phyloP scores from a whole-genome alignment of 805 yeast genomes.

The Kockiozyma suomiensis region DNA sequence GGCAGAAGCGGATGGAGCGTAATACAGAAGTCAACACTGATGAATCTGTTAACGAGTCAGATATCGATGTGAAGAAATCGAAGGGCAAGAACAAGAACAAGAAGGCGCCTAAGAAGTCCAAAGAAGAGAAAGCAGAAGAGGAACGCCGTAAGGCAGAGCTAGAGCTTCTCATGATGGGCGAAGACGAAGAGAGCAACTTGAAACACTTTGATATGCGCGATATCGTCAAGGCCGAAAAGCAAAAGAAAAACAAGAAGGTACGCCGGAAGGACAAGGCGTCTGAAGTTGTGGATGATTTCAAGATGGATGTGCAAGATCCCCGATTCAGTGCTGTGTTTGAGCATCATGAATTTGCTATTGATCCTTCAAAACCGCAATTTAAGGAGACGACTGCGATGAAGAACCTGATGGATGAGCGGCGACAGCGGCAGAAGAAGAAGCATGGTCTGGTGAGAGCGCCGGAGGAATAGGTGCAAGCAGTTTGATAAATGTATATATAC shows the following conservation, averaged over 20 bases:
- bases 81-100: constrained; percentile 36
- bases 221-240: constrained; percentile 69
- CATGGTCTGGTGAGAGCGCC: background rate
- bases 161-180: constrained; percentile 72
- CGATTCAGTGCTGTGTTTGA: constrained; percentile 84
- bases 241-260: constrained; percentile 29
- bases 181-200: constrained; percentile 49
- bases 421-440: constrained; percentile 37
- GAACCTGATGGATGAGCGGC: constrained; percentile 72
- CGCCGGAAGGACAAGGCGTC: constrained; percentile 46
- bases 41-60: constrained; percentile 36
- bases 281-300: constrained; percentile 57
- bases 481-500: too few species aligned
- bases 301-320: constrained; percentile 75
- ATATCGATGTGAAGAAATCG: constrained; percentile 39
- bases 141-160: constrained; percentile 61
- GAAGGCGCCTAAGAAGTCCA: constrained; percentile 21
- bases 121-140: constrained; percentile 40
- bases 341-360: constrained; percentile 89
- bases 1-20: constrained; percentile 69
- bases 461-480: too few species aligned
- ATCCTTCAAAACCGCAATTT: constrained; percentile 88
- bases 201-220: constrained; percentile 83
- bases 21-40: constrained; percentile 50
- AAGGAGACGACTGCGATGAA: constrained; percentile 87